These are phyloP conservation scores for Cajanus cajan DNA, from an alignment of 306 rosid genomes.

Conservation along the genomic window DNA sequence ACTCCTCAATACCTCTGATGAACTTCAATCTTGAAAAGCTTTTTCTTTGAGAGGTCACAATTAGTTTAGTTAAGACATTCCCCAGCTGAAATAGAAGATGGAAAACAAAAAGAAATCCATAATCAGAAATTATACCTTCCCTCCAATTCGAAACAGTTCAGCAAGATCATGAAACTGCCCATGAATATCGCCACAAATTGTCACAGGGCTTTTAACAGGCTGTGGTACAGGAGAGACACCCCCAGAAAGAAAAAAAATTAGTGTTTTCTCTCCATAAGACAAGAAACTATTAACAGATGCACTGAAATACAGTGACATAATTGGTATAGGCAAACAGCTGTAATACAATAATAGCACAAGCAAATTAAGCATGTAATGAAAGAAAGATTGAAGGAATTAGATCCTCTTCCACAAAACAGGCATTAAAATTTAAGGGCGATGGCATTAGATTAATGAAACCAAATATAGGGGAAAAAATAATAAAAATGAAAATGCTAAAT, in stretches of 20 bases:
- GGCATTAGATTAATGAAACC: neutral
- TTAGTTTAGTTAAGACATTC: conserved; percentile 46
- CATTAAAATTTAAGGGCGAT: neutral
- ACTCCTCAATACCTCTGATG: conserved; percentile 35
- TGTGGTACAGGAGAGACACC: conserved; percentile 43
- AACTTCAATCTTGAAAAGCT: conserved; percentile 43
- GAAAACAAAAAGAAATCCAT: conserved; percentile 35
- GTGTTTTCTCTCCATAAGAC: conserved; percentile 12
- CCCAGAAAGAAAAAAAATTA: conserved; percentile 6
- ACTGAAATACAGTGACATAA: neutral
- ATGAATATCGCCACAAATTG: conserved; percentile 98
- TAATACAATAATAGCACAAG: neutral
- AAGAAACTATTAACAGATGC: conserved; percentile 1
- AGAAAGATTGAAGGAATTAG: neutral
- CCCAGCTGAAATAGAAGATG: conserved; percentile 40
- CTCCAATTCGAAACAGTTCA: conserved; percentile 97
- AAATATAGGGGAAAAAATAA: neutral
- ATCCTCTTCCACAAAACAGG: conserved; percentile 11
- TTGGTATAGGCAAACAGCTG: neutral
- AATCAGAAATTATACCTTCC: conserved; percentile 76
- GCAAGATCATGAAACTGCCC: conserved; percentile 99
- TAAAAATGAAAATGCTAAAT: neutral
- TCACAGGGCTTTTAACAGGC: conserved; percentile 99
- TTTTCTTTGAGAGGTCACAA: conserved; percentile 44
- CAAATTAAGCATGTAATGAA: neutral